Evolutionary conservation across 768 basidiomycete species (phyloP), one percentile per base, ranked within the genome.

Genomic region (Termitomyces sp.): DNA sequence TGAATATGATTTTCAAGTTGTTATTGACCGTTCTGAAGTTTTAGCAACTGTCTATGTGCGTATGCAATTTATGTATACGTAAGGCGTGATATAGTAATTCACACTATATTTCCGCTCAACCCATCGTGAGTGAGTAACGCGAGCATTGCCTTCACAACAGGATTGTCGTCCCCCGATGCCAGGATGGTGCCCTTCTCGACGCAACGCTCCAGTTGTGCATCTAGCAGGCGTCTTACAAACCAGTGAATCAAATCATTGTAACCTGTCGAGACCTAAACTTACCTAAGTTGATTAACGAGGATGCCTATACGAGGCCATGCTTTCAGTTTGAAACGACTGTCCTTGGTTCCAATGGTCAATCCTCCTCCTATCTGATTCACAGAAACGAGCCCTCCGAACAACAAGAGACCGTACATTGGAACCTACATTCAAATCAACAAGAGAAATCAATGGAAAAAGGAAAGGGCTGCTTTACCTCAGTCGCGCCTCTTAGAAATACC

Each of bases 221-320:
- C 87, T 8, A 95, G 73, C 16, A 94, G 71, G 52, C 84, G 81
- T 49, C 92, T 51, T 88, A 4, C 54, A 48, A 34, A 17, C 7
- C 19, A 12, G 16, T 44, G 17, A 50, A 31, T 27, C 25, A 51
- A 35, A 10, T 12, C 27, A 23, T 25, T 29, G 40, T 56, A 7
- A 19, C n/a, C 23, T 23, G n/a, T 27, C 43, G 46, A 27, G 6
- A 2, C 17, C 9, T 16, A 37, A 23, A 69, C 77, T 59, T 66
- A 90, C 91, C 91, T 79, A 11, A 95, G 72, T 62, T 94, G 91
- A 65, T 94, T 94, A 41, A 92, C 89, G 29, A 97, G 79, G 11
- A 94, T 85, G 2, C 93, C 94, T 48, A 96, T 95, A 9, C 93
- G 82, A n/a, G 95, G 90, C 83, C 87, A 91, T 0, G 92, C 90